Percentiles rank a stretch among this genome's conserved stretches.
Evolutionary conservation across 768 basidiomycete species (phyloP).

Genomic region (Inosperma sp.): DNA sequence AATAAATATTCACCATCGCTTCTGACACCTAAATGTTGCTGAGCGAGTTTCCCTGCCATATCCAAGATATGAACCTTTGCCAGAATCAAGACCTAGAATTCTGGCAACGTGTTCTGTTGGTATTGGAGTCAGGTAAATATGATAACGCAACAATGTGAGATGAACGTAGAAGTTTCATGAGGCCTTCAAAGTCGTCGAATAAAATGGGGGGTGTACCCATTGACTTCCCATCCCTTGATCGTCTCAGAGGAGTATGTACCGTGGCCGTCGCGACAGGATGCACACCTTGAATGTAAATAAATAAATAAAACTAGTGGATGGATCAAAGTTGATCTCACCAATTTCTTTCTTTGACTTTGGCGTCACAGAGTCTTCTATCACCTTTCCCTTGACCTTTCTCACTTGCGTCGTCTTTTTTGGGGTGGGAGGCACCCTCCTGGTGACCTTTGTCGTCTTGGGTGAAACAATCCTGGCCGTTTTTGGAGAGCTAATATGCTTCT

Average conservation of each 20-base stretch:
- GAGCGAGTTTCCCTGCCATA: conserved; percentile 55
- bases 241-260: conserved; percentile 23
- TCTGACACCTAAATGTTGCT: conserved; percentile 38
- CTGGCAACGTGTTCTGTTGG: conserved; percentile 49
- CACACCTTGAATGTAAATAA: neutral
- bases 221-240: conserved; percentile 17
- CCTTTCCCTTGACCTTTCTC: conserved; percentile 35
- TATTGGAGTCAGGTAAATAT: neutral
- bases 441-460: conserved; percentile 19
- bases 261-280: neutral
- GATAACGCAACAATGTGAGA: conserved; percentile 1
- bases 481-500: conserved; percentile 16
- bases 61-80: conserved; percentile 66
- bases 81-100: conserved; percentile 64
- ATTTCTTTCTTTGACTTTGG: neutral
- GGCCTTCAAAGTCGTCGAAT: conserved; percentile 39
- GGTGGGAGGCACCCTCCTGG: conserved; percentile 23
- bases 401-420: conserved; percentile 42
- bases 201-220: conserved; percentile 14
- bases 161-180: conserved; percentile 55
- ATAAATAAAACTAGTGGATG: conserved; percentile 9
- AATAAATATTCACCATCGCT: conserved; percentile 54
- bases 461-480: conserved; percentile 19
- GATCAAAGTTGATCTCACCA: conserved; percentile 16
- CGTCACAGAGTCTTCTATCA: conserved; percentile 23